phyloP scores from a whole-genome alignment of 306 rosid species.

The Sesbania bispinosa region DNA sequence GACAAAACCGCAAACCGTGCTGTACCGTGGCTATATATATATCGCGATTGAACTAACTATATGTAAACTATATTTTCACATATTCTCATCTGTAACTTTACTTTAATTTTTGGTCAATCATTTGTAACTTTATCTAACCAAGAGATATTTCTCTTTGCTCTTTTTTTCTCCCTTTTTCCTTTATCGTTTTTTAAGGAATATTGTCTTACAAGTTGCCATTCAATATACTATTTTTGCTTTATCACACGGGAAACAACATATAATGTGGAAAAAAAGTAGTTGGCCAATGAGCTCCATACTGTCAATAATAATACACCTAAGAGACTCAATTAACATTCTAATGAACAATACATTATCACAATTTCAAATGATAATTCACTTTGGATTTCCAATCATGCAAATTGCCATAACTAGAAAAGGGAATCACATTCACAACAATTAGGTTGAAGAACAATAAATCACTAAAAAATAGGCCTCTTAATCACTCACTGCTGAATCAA shows the following conservation, averaged over 20 bases:
- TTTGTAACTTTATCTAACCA: too few relatives aligned
- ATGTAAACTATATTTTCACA: too few relatives aligned
- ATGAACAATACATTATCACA: not conserved
- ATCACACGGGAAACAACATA: not conserved
- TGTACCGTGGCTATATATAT: too few relatives aligned
- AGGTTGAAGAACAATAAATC: not conserved
- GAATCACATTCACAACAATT: not conserved
- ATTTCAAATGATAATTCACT: not conserved
- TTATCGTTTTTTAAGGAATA: not conserved
- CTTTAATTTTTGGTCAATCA: too few relatives aligned
- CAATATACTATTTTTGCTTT: not conserved
- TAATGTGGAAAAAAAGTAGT: not conserved
- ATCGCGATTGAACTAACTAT: too few relatives aligned
- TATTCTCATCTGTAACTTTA: too few relatives aligned
- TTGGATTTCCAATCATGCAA: not conserved
- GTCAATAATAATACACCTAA: not conserved
- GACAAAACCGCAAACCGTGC: too few relatives aligned
- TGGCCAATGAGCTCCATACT: not conserved
- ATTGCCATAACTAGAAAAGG: not conserved
- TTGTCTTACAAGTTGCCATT: not conserved
- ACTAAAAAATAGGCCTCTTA: not conserved
- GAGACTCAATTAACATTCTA: not conserved
- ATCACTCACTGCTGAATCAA: constrained; percentile 34
- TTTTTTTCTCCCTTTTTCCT: not conserved
- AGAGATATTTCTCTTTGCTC: not conserved